Conservation (phyloP, 805 yeast genomes). For the Suhomyces prunicola region DNA sequence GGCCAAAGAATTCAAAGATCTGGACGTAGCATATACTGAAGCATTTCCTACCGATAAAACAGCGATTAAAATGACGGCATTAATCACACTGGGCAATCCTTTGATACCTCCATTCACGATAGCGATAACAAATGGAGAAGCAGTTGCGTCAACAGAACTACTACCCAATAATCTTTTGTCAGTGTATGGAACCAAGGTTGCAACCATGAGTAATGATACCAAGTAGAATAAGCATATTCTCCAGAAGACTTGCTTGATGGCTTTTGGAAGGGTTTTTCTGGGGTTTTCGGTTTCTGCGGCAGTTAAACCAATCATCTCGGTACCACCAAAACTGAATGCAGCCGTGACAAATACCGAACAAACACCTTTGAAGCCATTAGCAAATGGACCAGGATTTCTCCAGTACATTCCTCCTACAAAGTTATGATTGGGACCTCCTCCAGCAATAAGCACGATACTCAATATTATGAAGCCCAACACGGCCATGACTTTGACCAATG, state of each 20-base stretch:
- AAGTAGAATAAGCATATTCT: constrained; percentile 37
- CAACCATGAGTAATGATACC: constrained; percentile 21
- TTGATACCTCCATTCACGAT: constrained; percentile 58
- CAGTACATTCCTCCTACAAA: constrained; percentile 51
- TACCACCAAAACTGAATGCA: constrained; percentile 40
- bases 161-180: constrained; percentile 36
- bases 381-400: constrained; percentile 54
- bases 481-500: constrained; percentile 46
- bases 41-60: constrained; percentile 73
- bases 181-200: constrained; percentile 20
- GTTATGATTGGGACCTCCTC: constrained; percentile 50
- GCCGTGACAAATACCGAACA: constrained; percentile 38
- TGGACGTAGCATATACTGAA: constrained; percentile 63
- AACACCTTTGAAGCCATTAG: constrained; percentile 43
- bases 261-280: constrained; percentile 33
- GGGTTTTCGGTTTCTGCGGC: constrained; percentile 40
- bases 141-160: constrained; percentile 53
- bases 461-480: constrained; percentile 47
- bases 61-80: constrained; percentile 63
- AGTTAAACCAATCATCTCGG: constrained; percentile 39
- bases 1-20: constrained; percentile 61
- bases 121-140: constrained; percentile 78
- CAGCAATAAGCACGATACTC: constrained; percentile 46
- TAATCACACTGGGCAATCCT: constrained; percentile 62
- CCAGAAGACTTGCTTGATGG: constrained; percentile 42